phyloP scores from a whole-genome alignment of 1,284 basidiomycete species.

The Trichosporon inkin region DNA sequence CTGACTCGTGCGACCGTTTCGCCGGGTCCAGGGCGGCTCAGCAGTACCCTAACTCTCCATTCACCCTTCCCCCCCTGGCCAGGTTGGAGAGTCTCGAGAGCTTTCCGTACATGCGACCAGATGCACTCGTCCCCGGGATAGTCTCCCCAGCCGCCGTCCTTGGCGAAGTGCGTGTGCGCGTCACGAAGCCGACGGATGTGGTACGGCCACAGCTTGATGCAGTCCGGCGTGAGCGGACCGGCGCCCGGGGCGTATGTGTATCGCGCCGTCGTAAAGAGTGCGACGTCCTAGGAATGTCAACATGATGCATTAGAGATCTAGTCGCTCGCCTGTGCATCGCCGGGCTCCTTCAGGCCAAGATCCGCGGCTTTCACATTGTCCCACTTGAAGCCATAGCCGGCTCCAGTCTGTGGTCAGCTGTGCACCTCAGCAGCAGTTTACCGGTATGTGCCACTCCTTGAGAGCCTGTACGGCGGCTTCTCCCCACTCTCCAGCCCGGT shows the following conservation, averaged over 20 bases:
- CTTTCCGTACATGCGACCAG: slow-evolving; percentile 20
- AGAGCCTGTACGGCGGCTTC: slow-evolving; percentile 63
- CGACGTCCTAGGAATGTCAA: slow-evolving; percentile 6
- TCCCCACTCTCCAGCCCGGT: slow-evolving; percentile 64
- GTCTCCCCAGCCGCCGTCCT: slow-evolving; percentile 27
- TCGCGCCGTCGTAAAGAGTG: slow-evolving; percentile 42
- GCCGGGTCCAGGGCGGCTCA: not conserved
- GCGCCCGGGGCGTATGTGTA: slow-evolving; percentile 27
- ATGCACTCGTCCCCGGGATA: slow-evolving; percentile 34
- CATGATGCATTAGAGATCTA: slow-evolving; percentile 2
- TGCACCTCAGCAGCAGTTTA: slow-evolving; percentile 23
- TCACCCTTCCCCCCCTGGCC: slow-evolving; percentile 26
- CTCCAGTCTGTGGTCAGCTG: slow-evolving; percentile 30
- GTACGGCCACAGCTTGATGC: slow-evolving; percentile 31
- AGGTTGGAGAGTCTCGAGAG: slow-evolving; percentile 14
- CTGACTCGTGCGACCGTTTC: not conserved
- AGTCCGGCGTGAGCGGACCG: slow-evolving; percentile 9
- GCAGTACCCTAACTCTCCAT: slow-evolving; percentile 31
- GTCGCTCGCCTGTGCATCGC: slow-evolving; percentile 18
- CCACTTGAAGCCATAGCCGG: slow-evolving; percentile 45
- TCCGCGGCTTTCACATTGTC: slow-evolving; percentile 10
- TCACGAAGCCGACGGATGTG: slow-evolving; percentile 35
- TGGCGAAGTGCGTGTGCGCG: slow-evolving; percentile 34
- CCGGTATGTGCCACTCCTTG: slow-evolving; percentile 57
- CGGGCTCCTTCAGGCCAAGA: not conserved